phyloP scores from a whole-genome alignment of 2,329 filamentous ascomycete genomes.

The Macrophomina phaseolina region DNA sequence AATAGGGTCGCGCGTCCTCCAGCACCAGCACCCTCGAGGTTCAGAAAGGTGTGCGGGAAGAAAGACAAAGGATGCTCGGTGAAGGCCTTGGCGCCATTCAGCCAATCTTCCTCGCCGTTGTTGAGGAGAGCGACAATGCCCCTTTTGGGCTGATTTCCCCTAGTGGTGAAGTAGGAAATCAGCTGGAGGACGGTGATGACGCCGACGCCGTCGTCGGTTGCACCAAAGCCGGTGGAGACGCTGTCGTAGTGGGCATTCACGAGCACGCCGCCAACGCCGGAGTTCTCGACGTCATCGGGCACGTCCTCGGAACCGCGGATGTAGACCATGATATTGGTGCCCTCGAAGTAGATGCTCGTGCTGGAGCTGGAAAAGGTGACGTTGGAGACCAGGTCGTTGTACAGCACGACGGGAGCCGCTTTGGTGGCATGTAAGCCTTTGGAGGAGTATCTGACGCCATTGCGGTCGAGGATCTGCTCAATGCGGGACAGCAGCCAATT shows the following conservation, averaged over 20 bases:
- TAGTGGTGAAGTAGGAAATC: constrained; percentile 80
- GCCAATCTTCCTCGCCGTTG: constrained; percentile 92
- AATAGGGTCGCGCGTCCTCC: constrained; percentile 89
- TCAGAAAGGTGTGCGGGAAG: constrained; percentile 86
- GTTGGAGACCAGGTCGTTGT: constrained; percentile 81
- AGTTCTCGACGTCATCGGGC: constrained; percentile 46
- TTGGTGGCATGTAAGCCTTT: constrained; percentile 12
- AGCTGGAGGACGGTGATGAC: constrained; percentile 87
- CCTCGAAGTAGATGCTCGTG: constrained; percentile 80
- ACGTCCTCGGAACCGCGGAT: constrained; percentile 81
- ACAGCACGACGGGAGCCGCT: constrained; percentile 62
- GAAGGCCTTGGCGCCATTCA: constrained; percentile 87
- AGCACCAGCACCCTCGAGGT: constrained; percentile 92
- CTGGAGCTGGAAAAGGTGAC: constrained; percentile 67
- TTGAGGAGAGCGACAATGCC: constrained; percentile 88
- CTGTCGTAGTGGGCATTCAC: constrained; percentile 97
- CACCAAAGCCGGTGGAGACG: constrained; percentile 88
- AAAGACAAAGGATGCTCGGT: constrained; percentile 80
- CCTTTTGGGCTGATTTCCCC: constrained; percentile 73
- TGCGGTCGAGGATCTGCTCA: constrained; percentile 69
- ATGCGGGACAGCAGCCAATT: constrained; percentile 76
- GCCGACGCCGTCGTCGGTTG: constrained; percentile 91
- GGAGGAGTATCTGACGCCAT: constrained; percentile 57
- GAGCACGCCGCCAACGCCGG: constrained; percentile 70
- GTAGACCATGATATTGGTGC: constrained; percentile 90